Evolutionary conservation across 2,329 filamentous ascomycete species (phyloP), one percentile per base, ranked within the genome.

Genomic region (Sporothrix luriei): DNA sequence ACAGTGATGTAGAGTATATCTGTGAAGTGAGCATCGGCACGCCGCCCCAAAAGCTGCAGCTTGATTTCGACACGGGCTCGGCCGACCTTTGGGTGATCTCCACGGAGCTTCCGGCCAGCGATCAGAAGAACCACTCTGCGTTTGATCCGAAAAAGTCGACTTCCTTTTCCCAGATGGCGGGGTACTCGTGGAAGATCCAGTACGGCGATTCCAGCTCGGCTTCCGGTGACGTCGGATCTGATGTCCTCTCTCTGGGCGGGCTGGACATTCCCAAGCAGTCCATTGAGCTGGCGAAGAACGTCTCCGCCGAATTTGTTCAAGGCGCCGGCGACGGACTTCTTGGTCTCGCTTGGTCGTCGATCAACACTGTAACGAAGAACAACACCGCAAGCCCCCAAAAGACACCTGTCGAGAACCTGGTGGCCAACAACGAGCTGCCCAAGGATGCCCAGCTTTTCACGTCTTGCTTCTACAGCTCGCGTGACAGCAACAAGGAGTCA

Each of bases 41-140:
- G 1, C 89, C 89, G 19, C 78, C 83, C 1, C 89, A 92, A 79
- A 87, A 79, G 59, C 73, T 89, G 55, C 84, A 83, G 72, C 77
- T 91, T 16, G 85, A 91, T 75, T 91, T 92, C 72, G 90, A 92
- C 76, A 91, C 89, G 51, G 89, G 89, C 24, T 90, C 88, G 13
- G 84, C 88, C 24, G 90, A 92, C 80, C 81, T 90, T 26, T 92
- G 88, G 90, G 79, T 87, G 68, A 87, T 85, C 79, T 88, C 86
- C 14, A 84, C 82, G 7, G 79, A 83, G 61, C 78, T 87, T 11
- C 77, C 81, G 24, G 74, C 78, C 16, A 71, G 72, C 2, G 75
- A 76, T 43, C 77, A 78, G 70, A 77, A 78, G 24, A 78, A 79
- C 24, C 87, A 89, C 76, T 82, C 78, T 11, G 80, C 88, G 71